Evolutionary conservation across 2,329 filamentous ascomycete species (phyloP).

Genomic region (Fusarium phyllophilum): DNA sequence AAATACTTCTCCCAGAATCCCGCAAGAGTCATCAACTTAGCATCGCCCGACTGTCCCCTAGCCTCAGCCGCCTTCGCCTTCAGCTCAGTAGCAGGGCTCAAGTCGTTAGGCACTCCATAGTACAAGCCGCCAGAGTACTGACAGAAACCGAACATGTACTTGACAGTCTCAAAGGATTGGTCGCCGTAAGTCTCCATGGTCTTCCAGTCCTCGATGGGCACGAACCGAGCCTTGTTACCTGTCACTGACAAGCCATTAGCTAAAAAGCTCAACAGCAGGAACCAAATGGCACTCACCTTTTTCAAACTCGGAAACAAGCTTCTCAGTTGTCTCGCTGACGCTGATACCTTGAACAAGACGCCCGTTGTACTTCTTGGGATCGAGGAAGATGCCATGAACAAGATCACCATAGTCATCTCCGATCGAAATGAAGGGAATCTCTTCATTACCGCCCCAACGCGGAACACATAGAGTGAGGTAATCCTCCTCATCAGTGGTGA

Average conservation of each 20-base stretch:
- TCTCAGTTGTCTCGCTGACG: conserved; percentile 45
- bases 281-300: conserved; percentile 33
- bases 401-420: conserved; percentile 57
- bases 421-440: conserved; percentile 53
- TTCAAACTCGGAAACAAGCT: conserved; percentile 48
- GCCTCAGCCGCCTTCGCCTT: conserved; percentile 45
- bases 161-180: conserved; percentile 49
- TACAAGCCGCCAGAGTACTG: conserved; percentile 49
- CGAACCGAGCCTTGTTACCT: conserved; percentile 47
- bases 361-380: conserved; percentile 51
- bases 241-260: conserved; percentile 40
- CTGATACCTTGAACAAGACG: conserved; percentile 52
- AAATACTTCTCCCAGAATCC: conserved; percentile 42
- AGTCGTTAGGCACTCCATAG: conserved; percentile 45
- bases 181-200: conserved; percentile 47
- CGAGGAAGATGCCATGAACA: conserved; percentile 56
- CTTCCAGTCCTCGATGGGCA: conserved; percentile 47
- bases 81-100: conserved; percentile 39
- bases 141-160: conserved; percentile 51
- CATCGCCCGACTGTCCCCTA: conserved; percentile 35
- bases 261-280: neutral
- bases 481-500: conserved; percentile 48
- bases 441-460: conserved; percentile 51
- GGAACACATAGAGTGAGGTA: conserved; percentile 51
- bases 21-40: conserved; percentile 40